Evolutionary conservation across 306 rosid species (phyloP), one percentile per base, ranked within the genome.

Genomic region (Castanea mollissima): DNA sequence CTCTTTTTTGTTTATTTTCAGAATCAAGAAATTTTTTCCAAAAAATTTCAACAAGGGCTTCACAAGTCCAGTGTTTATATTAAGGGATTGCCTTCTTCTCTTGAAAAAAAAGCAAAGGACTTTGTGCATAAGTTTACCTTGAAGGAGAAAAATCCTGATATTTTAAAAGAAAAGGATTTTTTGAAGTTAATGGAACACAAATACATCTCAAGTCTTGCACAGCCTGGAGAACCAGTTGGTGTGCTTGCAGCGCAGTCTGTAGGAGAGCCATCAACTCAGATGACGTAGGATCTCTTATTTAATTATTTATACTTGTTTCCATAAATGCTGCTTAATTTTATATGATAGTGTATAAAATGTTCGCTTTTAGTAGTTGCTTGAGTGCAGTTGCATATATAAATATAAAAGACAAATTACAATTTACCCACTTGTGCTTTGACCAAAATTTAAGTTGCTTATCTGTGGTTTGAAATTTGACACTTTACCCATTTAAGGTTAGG

Each of bases 171-270:
- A 70, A 57, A 65, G 13, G 91, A 90, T 54, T 87, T 90, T 83
- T 74, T 92, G 84, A 88, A 88, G 88, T 88, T 95, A 84, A 85
- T 95, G 90, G 97, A 92, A 83, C 95, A 95, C 85, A 95, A 95
- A 82, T 95, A 90, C 75, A 81, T 95, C 34, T 81, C 86, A 65
- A 83, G 97, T 88, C 98, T 95, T 81, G 98, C 97, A 46, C 97
- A 91, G 71, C 98, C 98, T 29, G 99, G 99, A 69, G 99, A 95
- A 79, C 91, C 99, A 18, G 99, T 95, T 83, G 99, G 99, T 74
- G 95, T 93, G 64, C 93, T 95, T 76, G 99, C 98, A 80, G 93
- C 91, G 55, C 99, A 91, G 84, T 95, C 99, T 38, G 93, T 93
- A 21, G 98, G 99, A 63, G 99, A 95, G 84, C 99, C 99, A 1